Percentiles rank a stretch among this genome's conserved stretches.
phyloP scores from a whole-genome alignment of 2,329 filamentous ascomycete genomes.

The Paramyrothecium roridum region DNA sequence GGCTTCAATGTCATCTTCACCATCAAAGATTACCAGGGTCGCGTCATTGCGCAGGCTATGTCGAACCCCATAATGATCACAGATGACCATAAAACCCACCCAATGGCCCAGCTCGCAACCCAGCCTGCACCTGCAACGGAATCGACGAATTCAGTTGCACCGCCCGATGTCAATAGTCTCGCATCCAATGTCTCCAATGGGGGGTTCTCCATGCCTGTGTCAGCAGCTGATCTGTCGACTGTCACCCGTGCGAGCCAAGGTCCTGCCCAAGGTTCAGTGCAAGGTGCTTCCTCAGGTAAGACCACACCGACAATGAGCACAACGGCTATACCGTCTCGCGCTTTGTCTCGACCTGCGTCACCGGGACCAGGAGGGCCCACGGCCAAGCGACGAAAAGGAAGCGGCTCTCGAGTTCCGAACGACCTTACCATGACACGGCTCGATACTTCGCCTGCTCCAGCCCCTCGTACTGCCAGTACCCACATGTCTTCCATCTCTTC shows the following conservation, averaged over 20 bases:
- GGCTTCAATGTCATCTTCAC: constrained; percentile 95
- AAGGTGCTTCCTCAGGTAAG: constrained; percentile 25
- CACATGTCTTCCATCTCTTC: constrained; percentile 31
- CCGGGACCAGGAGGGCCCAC: constrained; percentile 64
- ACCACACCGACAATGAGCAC: constrained; percentile 23
- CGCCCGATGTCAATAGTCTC: constrained; percentile 25
- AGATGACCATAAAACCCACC: constrained; percentile 91
- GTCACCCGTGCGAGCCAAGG: constrained; percentile 49
- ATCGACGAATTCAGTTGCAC: not conserved
- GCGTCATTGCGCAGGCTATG: constrained; percentile 78
- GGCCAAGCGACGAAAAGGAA: constrained; percentile 81
- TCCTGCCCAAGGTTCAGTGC: constrained; percentile 25
- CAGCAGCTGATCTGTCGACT: constrained; percentile 60
- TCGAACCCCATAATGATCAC: constrained; percentile 93
- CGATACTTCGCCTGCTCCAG: constrained; percentile 52
- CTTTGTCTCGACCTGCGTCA: constrained; percentile 70
- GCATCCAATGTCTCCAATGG: constrained; percentile 29
- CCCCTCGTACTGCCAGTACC: constrained; percentile 29
- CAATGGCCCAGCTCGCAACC: constrained; percentile 19
- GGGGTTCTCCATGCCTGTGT: constrained; percentile 55
- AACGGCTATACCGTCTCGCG: constrained; percentile 15
- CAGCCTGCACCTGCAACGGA: constrained; percentile 7
- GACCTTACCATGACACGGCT: constrained; percentile 79
- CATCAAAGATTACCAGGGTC: constrained; percentile 75
- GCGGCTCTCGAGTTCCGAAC: constrained; percentile 67